These are phyloP conservation scores for Lichina pygmaea DNA, from an alignment of 495 filamentous ascomycete species.

Conservation along the genomic window DNA sequence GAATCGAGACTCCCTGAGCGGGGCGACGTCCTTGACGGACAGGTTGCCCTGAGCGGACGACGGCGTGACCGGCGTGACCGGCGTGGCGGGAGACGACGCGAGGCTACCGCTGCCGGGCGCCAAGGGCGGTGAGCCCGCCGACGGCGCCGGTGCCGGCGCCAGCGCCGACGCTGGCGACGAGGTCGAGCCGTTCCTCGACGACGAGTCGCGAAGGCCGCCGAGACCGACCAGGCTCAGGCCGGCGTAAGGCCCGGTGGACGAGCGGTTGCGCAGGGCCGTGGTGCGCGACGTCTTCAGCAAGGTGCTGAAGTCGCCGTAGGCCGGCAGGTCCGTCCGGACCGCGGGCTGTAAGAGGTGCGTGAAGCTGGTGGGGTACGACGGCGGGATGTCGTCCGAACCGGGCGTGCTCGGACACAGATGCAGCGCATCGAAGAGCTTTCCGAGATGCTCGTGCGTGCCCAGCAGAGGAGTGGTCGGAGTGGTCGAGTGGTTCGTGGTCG, in stretches of 20 bases:
- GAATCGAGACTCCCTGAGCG: constrained; percentile 73
- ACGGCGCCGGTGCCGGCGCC: constrained; percentile 16
- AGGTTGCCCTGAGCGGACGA: constrained; percentile 17
- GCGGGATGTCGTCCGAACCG: constrained; percentile 35
- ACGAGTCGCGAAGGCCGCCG: constrained; percentile 13
- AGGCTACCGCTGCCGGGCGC: constrained; percentile 3
- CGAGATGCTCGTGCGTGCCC: constrained; percentile 17
- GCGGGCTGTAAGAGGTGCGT: constrained; percentile 57
- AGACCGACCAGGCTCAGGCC: constrained; percentile 33
- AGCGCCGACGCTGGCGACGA: constrained; percentile 16
- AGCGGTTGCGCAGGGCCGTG: constrained; percentile 29
- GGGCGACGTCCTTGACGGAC: constrained; percentile 16
- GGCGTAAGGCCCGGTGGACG: constrained; percentile 40
- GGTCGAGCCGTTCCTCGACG: constrained; percentile 9
- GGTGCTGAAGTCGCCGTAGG: constrained; percentile 66
- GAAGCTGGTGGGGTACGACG: constrained; percentile 59
- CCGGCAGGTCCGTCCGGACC: constrained; percentile 50
- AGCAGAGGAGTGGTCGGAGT: constrained; percentile 40
- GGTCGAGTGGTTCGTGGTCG: constrained; percentile 20
- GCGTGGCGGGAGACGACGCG: constrained; percentile 14
- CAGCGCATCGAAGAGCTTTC: constrained; percentile 14
- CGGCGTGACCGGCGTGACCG: constrained; percentile 24
- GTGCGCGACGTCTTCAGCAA: constrained; percentile 41
- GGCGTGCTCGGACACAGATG: constrained; percentile 18
- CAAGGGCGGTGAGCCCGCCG: constrained; percentile 13